Conservation (phyloP, 2,329 filamentous ascomycete species). For the Claviceps monticola region DNA sequence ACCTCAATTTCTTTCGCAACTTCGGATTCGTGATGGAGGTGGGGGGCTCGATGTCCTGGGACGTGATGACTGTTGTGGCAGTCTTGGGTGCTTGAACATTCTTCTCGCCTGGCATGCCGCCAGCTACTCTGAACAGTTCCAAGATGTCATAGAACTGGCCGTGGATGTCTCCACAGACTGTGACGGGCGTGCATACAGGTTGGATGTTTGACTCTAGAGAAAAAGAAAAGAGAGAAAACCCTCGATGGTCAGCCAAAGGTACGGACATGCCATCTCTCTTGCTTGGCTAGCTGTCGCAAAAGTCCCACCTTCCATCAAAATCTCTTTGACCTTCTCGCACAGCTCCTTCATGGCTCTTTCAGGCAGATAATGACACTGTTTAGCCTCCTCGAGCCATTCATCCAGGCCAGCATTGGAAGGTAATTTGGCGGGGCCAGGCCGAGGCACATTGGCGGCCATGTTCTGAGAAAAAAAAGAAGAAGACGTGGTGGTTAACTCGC, state of each 20-base stretch:
- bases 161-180: conserved; percentile 95
- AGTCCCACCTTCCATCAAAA: conserved; percentile 79
- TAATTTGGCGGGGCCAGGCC: conserved; percentile 80
- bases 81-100: conserved; percentile 55
- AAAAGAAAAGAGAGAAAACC: not conserved
- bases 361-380: conserved; percentile 92
- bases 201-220: conserved; percentile 87
- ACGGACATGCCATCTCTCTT: not conserved
- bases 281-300: not conserved
- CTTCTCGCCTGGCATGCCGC: conserved; percentile 84
- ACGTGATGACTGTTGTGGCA: conserved; percentile 61
- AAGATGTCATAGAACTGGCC: conserved; percentile 97
- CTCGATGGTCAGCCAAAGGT: not conserved
- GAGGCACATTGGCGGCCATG: conserved; percentile 49
- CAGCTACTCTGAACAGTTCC: conserved; percentile 90
- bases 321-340: conserved; percentile 97
- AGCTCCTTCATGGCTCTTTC: conserved; percentile 97
- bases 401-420: conserved; percentile 74
- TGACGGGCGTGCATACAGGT: conserved; percentile 91
- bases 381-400: conserved; percentile 93
- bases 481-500: conserved; percentile 7
- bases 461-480: conserved; percentile 10
- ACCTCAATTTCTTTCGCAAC: conserved; percentile 68
- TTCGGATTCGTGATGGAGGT: conserved; percentile 80
- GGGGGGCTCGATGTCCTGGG: conserved; percentile 86